Conservation (phyloP, 108 stramenopile species). For the Chaetoceros muelleri region DNA sequence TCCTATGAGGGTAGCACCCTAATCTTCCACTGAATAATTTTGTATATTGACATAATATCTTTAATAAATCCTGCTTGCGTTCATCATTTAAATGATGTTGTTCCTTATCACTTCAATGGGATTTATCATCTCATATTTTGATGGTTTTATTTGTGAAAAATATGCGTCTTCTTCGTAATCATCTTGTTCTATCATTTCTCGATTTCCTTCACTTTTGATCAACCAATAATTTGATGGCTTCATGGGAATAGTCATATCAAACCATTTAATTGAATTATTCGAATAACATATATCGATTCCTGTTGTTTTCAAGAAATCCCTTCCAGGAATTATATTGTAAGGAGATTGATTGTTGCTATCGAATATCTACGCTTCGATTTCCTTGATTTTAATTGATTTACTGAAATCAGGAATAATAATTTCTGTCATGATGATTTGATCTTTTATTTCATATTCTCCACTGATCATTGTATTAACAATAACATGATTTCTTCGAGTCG, state of each 20-base stretch:
- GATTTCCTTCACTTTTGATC: not conserved
- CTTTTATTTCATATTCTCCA: not conserved
- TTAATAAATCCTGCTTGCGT: not conserved
- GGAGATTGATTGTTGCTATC: not conserved
- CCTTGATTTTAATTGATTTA: not conserved
- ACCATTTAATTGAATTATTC: not conserved
- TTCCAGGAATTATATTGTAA: not conserved
- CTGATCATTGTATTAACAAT: no score
- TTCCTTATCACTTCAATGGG: not conserved
- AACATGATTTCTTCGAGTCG: no score
- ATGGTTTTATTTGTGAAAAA: conserved; percentile 12
- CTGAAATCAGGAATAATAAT: not conserved
- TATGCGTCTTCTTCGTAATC: conserved; percentile 1
- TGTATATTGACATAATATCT: not conserved
- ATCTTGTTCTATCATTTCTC: not conserved
- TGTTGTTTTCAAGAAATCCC: conserved; percentile 1
- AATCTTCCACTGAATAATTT: conserved; percentile 23
- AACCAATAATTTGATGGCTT: not conserved
- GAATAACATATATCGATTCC: not conserved
- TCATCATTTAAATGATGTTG: not conserved
- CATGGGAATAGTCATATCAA: not conserved
- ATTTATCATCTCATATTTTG: conserved; percentile 15
- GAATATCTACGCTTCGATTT: not conserved
- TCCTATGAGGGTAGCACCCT: conserved; percentile 16
- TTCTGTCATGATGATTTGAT: not conserved